Conservation (phyloP, 352 stramenopile genomes). For the Pythium sukuiense region DNA sequence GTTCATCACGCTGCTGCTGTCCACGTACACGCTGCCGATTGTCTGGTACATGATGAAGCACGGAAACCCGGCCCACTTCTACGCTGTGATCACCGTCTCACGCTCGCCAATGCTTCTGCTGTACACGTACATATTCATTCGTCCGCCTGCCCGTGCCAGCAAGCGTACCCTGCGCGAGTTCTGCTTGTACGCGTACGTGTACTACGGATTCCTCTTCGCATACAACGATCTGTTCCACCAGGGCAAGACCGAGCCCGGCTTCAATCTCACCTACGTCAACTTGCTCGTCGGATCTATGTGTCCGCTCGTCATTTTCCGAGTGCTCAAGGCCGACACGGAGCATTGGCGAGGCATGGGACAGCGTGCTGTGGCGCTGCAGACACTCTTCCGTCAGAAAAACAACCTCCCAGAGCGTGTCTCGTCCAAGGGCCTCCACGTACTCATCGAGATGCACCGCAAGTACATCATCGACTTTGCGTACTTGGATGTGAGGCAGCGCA, state of each 20-base stretch:
- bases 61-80: conserved; percentile 4
- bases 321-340: conserved; percentile 49
- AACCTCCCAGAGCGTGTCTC: conserved; percentile 40
- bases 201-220: conserved; percentile 27
- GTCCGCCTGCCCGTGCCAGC: conserved; percentile 23
- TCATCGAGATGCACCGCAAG: conserved; percentile 56
- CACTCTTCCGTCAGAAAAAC: conserved; percentile 31
- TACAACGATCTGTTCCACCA: conserved; percentile 48
- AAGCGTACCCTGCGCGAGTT: conserved; percentile 25
- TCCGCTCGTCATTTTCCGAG: conserved; percentile 45
- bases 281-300: conserved; percentile 24
- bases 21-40: conserved; percentile 33
- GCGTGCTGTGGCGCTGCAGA: conserved; percentile 34
- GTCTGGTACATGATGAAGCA: conserved; percentile 16
- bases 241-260: conserved; percentile 48
- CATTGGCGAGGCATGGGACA: conserved; percentile 48
- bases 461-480: conserved; percentile 58
- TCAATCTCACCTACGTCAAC: conserved; percentile 64
- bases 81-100: conserved; percentile 12
- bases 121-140: conserved; percentile 25
- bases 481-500: conserved; percentile 37
- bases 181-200: conserved; percentile 30
- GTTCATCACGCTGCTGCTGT: conserved; percentile 29
- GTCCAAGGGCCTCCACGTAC: conserved; percentile 40
- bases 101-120: conserved; percentile 27